Base-by-base conservation (phyloP, 768 basidiomycete species). In the Floccularia luteovirens region DNA sequence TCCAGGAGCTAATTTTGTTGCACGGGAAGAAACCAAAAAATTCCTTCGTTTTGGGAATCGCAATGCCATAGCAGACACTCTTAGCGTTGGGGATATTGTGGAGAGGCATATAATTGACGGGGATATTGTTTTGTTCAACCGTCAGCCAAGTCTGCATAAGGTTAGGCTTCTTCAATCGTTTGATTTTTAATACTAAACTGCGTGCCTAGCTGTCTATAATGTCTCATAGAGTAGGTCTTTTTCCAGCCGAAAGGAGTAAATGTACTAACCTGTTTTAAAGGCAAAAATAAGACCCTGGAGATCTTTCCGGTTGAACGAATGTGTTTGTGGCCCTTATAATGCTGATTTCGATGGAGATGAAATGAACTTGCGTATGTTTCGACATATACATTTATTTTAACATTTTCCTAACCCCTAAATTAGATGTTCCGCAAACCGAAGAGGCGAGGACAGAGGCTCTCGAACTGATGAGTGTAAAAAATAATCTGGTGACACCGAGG, bases 311-410 rank as follows among this genome's bases (percentile, higher is more conserved):
- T 64, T 99, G 41, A 99, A 99, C 55, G 96, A 99, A 58, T 99
- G 96, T 77, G 96, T 97, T 6, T 99, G 96, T 62, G 92, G 90
- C 34, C 96, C 96, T 5, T 98, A 97, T 64, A 97, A 97, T 55
- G 96, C 96, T 36, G 96, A 99, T 69, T 99, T 99, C 48, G 96
- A 99, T 57, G 96, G 96, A 45, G 96, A 99, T 57, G 96, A 99
- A 60, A 99, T 99, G 96, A 99, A 99, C 63, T 67, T 99, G 52
- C 96, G 94, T 93, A 53, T 52, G 89, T 57, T 21, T 20, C 3
- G 37, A 12, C 22, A 33, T 44, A 11, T 25, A 25, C 27, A 3
- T 47, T 35, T 20, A 34, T 25, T 45, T 36, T 22, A 27, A 16
- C 37, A 31, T 48, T 33, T 44, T 22, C 42, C 31, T 43, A 22